These are phyloP conservation scores for Aspergillus clavatus DNA, from an alignment of 2,329 filamentous ascomycete species.

Conservation along the genomic window DNA sequence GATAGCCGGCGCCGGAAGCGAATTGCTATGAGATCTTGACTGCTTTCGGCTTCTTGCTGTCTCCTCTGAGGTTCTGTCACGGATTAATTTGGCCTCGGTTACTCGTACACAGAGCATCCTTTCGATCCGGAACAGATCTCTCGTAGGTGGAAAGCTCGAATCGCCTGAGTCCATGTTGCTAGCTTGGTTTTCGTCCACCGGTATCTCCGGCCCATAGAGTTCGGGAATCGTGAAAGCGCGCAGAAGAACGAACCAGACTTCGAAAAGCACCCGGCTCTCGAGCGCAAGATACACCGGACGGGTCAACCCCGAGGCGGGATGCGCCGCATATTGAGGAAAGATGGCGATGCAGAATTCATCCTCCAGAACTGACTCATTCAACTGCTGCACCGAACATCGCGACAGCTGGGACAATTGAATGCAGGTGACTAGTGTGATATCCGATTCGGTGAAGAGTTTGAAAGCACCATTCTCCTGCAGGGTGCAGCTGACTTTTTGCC, in stretches of 20 bases:
- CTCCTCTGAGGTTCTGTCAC: constrained; percentile 29
- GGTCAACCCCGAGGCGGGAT: constrained; percentile 67
- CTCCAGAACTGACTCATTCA: constrained; percentile 85
- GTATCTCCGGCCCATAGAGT: constrained; percentile 65
- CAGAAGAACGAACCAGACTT: constrained; percentile 93
- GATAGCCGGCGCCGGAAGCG: constrained; percentile 23
- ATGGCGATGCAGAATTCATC: constrained; percentile 93
- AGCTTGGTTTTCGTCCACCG: constrained; percentile 41
- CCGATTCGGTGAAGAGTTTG: constrained; percentile 81
- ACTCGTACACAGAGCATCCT: constrained; percentile 56
- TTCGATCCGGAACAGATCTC: constrained; percentile 64
- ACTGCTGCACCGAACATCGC: constrained; percentile 80
- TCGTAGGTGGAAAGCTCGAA: constrained; percentile 33
- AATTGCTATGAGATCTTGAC: constrained; percentile 27
- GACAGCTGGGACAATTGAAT: constrained; percentile 87
- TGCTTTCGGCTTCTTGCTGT: constrained; percentile 30
- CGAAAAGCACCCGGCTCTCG: constrained; percentile 83
- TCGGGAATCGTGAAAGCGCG: constrained; percentile 90
- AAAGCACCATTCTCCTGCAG: constrained; percentile 93
- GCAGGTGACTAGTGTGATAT: constrained; percentile 71
- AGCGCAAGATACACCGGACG: constrained; percentile 86
- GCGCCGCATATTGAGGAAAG: constrained; percentile 83
- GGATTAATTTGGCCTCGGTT: constrained; percentile 56
- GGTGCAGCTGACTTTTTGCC: constrained; percentile 87
- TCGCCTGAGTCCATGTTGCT: constrained; percentile 24